phyloP scores from a whole-genome alignment of 2,329 filamentous ascomycete genomes.

The Colletotrichum camelliae region DNA sequence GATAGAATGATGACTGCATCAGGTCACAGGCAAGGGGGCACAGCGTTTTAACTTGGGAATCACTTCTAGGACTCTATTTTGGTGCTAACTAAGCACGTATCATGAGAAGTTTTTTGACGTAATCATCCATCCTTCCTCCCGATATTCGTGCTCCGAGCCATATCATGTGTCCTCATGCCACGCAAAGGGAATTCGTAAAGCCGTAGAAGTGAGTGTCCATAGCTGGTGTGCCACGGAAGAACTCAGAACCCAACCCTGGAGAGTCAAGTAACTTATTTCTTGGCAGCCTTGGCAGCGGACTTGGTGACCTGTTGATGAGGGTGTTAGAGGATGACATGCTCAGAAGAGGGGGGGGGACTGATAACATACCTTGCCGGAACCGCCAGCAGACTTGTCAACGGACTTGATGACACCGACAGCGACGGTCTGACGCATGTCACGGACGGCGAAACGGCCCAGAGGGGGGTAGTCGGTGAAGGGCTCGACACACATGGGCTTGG shows the following conservation, averaged over 20 bases:
- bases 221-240: neutral
- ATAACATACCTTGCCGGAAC: constrained; percentile 60
- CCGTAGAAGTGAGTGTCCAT: constrained; percentile 47
- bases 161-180: constrained; percentile 49
- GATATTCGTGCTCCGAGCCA: constrained; percentile 47
- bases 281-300: constrained; percentile 75
- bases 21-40: neutral
- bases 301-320: constrained; percentile 55
- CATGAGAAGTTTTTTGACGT: constrained; percentile 44
- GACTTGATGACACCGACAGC: constrained; percentile 95
- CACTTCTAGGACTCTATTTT: constrained; percentile 49
- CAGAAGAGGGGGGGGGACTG: constrained; percentile 18
- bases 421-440: constrained; percentile 94
- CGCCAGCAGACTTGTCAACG: constrained; percentile 68
- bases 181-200: constrained; percentile 47
- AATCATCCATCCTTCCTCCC: constrained; percentile 45
- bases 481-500: constrained; percentile 99
- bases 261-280: constrained; percentile 65
- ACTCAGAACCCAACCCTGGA: constrained; percentile 20
- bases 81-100: constrained; percentile 49
- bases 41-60: constrained; percentile 22
- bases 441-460: constrained; percentile 99
- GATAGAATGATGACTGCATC: fast-evolving
- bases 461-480: constrained; percentile 99
- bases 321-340: neutral